Evolutionary conservation across 1,284 basidiomycete genomes (phyloP), one percentile per base, ranked within the genome.

Genomic region (Naganishia sp.): DNA sequence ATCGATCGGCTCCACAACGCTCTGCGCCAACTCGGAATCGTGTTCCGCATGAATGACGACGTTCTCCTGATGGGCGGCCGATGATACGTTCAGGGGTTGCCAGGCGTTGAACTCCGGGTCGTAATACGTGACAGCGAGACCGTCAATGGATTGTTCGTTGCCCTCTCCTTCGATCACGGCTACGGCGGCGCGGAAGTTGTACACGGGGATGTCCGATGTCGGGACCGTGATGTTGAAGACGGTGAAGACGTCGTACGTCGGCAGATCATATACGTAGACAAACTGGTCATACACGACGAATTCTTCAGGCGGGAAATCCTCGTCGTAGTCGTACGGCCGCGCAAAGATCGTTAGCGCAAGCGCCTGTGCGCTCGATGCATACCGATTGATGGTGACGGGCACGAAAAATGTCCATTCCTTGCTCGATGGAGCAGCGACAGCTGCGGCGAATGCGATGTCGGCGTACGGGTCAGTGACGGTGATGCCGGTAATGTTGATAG

Each of bases 261-360:
- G 18, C 21, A 18, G 18, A 15, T 25, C 59, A 21, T 63, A 21
- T 6, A 63, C 15, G 28, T 50, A 33, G 31, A 63, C 33, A 7
- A 11, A 16, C 36, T 63, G 31, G 16, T 28, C 23, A 36, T 63
- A 63, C 13, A 63, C 59, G 28, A 50, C 43, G 45, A 52, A 28
- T 21, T 63, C 59, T 13, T 28, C 28, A 3, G 59, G 48, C 18
- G 48, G 11, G 10, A 36, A 31, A 16, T 63, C 59, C 36, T 63
- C 59, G 48, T 63, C 59, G 48, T 63, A 52, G 18, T 63, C 49
- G 46, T 63, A 63, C 28, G 59, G 49, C 59, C 46, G 46, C 10
- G 45, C n/a, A 28, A 21, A 63, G 9, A 63, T 46, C 11, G 45
- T 52, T 11, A 63, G 45, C 7, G 18, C 5, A 2, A 63, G 59